Conservation (phyloP, 2,329 filamentous ascomycete species). For the Thielaviopsis ethacetica region DNA sequence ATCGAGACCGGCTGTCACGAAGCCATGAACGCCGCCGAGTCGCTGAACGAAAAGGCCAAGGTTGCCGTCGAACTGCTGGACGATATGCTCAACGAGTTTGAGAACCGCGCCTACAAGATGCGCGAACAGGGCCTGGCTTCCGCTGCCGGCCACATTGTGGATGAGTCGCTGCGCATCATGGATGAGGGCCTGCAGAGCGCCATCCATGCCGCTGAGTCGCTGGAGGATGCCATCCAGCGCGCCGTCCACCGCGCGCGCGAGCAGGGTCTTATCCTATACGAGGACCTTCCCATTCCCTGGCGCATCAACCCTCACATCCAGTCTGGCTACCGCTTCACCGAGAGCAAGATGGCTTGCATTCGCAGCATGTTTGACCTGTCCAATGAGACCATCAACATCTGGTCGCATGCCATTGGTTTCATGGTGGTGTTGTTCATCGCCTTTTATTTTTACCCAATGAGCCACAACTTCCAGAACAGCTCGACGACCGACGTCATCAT, state of each 20-base stretch:
- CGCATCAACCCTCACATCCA: conserved; percentile 87
- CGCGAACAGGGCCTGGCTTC: conserved; percentile 57
- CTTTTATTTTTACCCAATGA: conserved; percentile 89
- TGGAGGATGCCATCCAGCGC: conserved; percentile 71
- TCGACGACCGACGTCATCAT: conserved; percentile 81
- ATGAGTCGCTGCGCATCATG: conserved; percentile 61
- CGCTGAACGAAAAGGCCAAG: conserved; percentile 79
- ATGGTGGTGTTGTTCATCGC: conserved; percentile 74
- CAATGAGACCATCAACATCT: conserved; percentile 95
- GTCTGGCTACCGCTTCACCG: conserved; percentile 81
- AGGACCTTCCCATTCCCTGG: conserved; percentile 85
- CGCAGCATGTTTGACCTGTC: conserved; percentile 68
- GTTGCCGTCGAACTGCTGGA: conserved; percentile 80
- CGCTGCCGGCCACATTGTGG: conserved; percentile 55
- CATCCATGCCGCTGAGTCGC: conserved; percentile 60
- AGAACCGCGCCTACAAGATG: conserved; percentile 64
- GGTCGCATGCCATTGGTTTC: conserved; percentile 87
- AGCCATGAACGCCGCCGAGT: conserved; percentile 67
- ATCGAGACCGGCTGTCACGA: conserved; percentile 79
- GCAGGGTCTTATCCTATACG: conserved; percentile 70
- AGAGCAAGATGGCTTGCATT: conserved; percentile 79
- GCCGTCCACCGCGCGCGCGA: conserved; percentile 63
- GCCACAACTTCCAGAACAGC: conserved; percentile 70
- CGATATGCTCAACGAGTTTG: conserved; percentile 69
- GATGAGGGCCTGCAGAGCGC: conserved; percentile 71